A percentile compares a stretch with the other conserved stretches of the same genome.
Conservation (phyloP, 352 stramenopile species). For the Pythium grandisporangium region DNA sequence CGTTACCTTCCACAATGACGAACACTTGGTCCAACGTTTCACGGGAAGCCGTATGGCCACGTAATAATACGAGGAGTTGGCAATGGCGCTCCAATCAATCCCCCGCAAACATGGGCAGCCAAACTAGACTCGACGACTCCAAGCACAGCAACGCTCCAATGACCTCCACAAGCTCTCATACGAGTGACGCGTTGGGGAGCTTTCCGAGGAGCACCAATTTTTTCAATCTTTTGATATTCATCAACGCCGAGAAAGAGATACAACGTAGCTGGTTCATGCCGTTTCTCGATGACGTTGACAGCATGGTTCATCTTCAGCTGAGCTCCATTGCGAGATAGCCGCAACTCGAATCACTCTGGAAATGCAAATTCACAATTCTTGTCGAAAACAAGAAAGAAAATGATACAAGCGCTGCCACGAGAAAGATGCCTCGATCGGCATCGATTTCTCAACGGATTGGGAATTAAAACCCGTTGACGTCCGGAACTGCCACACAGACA, state of each 20-base stretch:
- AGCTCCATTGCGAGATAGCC: slow-evolving; percentile 6
- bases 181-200: slow-evolving; percentile 8
- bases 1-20: slow-evolving; percentile 11
- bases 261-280: slow-evolving; percentile 5
- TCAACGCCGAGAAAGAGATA: slow-evolving; percentile 25
- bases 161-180: slow-evolving; percentile 10
- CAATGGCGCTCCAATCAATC: slow-evolving; percentile 13
- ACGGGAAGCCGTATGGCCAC: slow-evolving; percentile 13
- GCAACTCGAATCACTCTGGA: slow-evolving; percentile 8
- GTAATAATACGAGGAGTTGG: slow-evolving; percentile 15
- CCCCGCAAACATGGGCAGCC: slow-evolving; percentile 20
- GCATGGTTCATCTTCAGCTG: slow-evolving; percentile 9
- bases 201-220: slow-evolving; percentile 7
- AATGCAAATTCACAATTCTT: slow-evolving; percentile 15
- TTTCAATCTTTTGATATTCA: slow-evolving; percentile 20
- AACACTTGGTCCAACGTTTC: slow-evolving; percentile 16
- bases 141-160: slow-evolving; percentile 9
- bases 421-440: slow-evolving; percentile 26
- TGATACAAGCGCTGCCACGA: slow-evolving; percentile 19
- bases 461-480: slow-evolving; percentile 9
- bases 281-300: slow-evolving; percentile 9
- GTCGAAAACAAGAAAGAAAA: slow-evolving; percentile 22
- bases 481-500: slow-evolving; percentile 18
- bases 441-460: slow-evolving; percentile 13
- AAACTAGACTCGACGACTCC: slow-evolving; percentile 9